Evolutionary conservation across 1,139 yeast genomes (phyloP).

Genomic region (Saccharomycopsis crataegensis): DNA sequence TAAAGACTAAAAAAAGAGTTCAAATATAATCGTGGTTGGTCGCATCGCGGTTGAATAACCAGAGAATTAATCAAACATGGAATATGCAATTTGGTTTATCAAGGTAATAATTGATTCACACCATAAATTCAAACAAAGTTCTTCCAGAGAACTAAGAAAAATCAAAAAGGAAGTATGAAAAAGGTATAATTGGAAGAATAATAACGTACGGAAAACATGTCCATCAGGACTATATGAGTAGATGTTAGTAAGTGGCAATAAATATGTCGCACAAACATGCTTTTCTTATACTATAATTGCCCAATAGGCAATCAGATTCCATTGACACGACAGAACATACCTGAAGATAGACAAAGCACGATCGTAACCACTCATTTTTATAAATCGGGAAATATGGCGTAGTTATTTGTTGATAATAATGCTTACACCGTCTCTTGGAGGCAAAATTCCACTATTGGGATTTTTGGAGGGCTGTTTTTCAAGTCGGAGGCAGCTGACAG

Average conservation of each 20-base stretch:
- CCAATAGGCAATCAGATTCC: not conserved
- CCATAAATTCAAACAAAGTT: too few species aligned
- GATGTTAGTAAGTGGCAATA: conserved; percentile 21
- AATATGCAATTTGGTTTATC: too few species aligned
- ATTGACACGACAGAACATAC: conserved; percentile 40
- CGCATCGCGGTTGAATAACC: too few species aligned
- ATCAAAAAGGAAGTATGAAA: too few species aligned
- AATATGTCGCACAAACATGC: not conserved
- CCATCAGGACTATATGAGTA: conserved; percentile 75
- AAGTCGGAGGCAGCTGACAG: too few species aligned
- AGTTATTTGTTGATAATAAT: not conserved
- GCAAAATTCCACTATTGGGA: too few species aligned
- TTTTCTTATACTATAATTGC: not conserved
- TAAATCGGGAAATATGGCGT: not conserved
- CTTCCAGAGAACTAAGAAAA: too few species aligned
- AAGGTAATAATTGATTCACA: too few species aligned
- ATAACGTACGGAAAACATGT: conserved; percentile 77
- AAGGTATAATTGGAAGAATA: too few species aligned
- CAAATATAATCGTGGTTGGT: too few species aligned
- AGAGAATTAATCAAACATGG: not conserved
- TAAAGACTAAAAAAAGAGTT: not conserved
- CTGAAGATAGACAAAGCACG: conserved; percentile 97
- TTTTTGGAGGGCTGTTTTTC: too few species aligned
- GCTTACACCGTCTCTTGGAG: too few species aligned
- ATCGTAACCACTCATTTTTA: conserved; percentile 93